Evolutionary conservation across 805 yeast genomes (phyloP), one percentile per base, ranked within the genome.

Genomic region (Clavispora fructus): DNA sequence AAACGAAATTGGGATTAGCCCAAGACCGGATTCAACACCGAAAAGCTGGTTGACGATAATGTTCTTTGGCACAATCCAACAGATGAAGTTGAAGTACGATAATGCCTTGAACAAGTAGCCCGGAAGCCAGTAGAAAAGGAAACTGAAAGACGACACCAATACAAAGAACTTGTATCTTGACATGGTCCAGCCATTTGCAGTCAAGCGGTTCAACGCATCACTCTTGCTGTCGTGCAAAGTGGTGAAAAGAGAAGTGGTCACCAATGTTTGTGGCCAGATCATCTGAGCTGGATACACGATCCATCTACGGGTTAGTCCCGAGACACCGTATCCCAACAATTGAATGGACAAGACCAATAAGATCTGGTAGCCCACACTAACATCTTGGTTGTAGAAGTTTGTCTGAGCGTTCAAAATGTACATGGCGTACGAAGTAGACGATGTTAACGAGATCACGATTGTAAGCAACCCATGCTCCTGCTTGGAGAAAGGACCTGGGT

Each of bases 301-400:
- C 39, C 50, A 46, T 39, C 59, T 54, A 35, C 63, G 59, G 33
- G 62, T 52, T 27, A 63, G 43, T 11, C 66, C 67, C 13, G 61
- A 58, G 28, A 58, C 52, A 28, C 64, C 60, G 48, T 61, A 62
- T 35, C 66, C 66, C 41, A 63, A 47, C 23, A 58, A 43, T 44
- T 62, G 65, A 6, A 65, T 62, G 23, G 64, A 56, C 51, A 64
- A 62, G 33, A 61, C 58, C 39, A 61, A 50, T 51, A 65, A 62
- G 46, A 65, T 61, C 23, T 60, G 61, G 42, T 57, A 50, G 40
- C 62, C 67, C 35, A 60, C 62, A 7, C 42, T 41, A 13, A 51
- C 32, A 17, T 48, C 47, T 47, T 43, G 49, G 25, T 39, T 31
- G 29, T 45, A 51, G 39, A 51, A 51, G 39, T 51, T 48, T 32